Base-by-base conservation (phyloP, 306 rosid species). In the Purshia tridentata region DNA sequence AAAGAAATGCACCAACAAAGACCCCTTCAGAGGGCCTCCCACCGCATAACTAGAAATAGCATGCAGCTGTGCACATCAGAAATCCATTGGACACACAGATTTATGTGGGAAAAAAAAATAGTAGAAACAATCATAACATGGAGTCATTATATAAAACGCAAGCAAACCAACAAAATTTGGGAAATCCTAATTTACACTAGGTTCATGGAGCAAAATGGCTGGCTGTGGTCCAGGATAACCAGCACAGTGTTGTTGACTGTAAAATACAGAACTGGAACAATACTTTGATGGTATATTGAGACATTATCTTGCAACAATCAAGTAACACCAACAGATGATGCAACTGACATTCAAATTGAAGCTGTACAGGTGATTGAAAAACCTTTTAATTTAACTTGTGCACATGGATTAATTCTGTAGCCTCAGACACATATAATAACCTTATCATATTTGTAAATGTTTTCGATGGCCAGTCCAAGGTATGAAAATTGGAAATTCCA, bases 11-110 rank as follows among this genome's bases (percentile, higher is more conserved):
- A 69, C 99, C 99, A 77, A 89, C 86, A 65, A 88, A 94, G 41
- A 94, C 83, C 81, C 96, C 99, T 81, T 94, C 99, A 51, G 96
- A 91, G 78, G 99, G 73, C 79, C 86, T 91, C 63, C 99, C 99
- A 59, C 99, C 97, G 66, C 97, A 94, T 81, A 94, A 73, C 99
- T 94, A 91, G 86, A 91, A 80, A 83, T 74, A 79, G 70, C 74
- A 77, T 77, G 79, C 72, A 81, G 73, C 56, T 44, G 69, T 66
- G 72, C 67, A 49, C 18, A 70, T 90, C 65, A 85, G 78, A 74
- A 73, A 70, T 74, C 72, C 69, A 81, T 52, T 64, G 70, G 51
- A 9, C 44, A 42, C 40, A 53, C 44, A 55, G 9, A 18, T 50
- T 22, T 37, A 60, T 19, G 62, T 35, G 67, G 59, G 44, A 18